Evolutionary conservation across 306 rosid species (phyloP).

Genomic region (Malus fusca): DNA sequence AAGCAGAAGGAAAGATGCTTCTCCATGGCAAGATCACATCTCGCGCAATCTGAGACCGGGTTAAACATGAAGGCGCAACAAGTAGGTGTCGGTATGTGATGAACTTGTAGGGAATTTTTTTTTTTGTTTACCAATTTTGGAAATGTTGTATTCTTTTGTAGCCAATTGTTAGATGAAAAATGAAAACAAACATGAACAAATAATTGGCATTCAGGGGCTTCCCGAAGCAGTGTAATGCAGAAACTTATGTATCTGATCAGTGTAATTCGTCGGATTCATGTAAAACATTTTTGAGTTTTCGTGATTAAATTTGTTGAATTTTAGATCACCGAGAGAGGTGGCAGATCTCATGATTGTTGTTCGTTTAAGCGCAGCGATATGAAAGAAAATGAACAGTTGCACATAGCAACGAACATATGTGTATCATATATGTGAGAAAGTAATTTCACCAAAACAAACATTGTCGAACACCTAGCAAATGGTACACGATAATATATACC

Average conservation of each 20-base stretch:
- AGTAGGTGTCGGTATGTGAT: constrained; percentile 4
- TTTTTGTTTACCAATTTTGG: constrained; percentile 20
- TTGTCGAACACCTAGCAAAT: constrained; percentile 21
- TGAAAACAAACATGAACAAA: constrained; percentile 5
- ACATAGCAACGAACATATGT: constrained; percentile 18
- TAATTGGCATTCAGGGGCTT: constrained; percentile 6
- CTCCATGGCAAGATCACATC: constrained; percentile 40
- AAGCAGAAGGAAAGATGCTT: constrained; percentile 45
- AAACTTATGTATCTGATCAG: not conserved
- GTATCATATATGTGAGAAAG: constrained; percentile 27
- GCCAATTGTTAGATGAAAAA: not conserved
- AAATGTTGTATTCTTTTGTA: constrained; percentile 26
- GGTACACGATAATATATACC: constrained; percentile 20
- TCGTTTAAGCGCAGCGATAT: not conserved
- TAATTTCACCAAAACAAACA: constrained; percentile 27
- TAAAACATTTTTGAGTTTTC: not conserved
- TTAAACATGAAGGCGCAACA: not conserved
- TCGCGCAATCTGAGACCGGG: constrained; percentile 25
- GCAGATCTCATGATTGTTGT: not conserved
- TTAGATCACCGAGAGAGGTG: not conserved
- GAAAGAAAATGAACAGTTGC: not conserved
- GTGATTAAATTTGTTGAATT: not conserved
- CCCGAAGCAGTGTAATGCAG: not conserved
- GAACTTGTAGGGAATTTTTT: constrained; percentile 2
- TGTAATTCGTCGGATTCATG: not conserved